These are phyloP conservation scores for Daldinia sp. DNA, from an alignment of 2,329 filamentous ascomycete species.

Conservation along the genomic window DNA sequence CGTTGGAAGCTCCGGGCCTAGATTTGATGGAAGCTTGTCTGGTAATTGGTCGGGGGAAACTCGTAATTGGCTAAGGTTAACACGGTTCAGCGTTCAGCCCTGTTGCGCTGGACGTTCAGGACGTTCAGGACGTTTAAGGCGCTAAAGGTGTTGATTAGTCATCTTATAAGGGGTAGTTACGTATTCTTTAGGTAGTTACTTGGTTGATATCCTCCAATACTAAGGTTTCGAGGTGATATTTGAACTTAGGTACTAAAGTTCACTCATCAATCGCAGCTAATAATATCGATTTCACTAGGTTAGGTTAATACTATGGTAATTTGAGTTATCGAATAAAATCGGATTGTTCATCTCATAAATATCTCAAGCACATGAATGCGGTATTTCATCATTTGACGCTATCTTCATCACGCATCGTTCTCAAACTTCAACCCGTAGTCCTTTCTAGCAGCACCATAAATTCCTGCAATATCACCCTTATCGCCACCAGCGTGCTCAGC, in stretches of 20 bases:
- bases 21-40: constrained; percentile 33
- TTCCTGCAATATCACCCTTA: constrained; percentile 79
- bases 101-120: constrained; percentile 1
- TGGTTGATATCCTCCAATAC: too few relatives aligned
- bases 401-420: constrained; percentile 55
- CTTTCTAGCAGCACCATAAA: constrained; percentile 82
- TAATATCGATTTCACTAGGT: not conserved
- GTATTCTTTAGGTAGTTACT: too few relatives aligned
- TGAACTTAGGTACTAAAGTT: not conserved
- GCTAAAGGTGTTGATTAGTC: constrained; percentile 33
- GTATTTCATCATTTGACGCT: not conserved
- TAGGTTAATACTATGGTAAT: not conserved
- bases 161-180: constrained; percentile 25
- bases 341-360: not conserved
- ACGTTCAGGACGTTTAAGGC: not conserved
- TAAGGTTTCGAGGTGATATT: not conserved
- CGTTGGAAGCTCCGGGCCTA: not conserved
- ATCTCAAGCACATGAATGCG: not conserved
- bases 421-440: constrained; percentile 79
- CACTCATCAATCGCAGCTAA: not conserved
- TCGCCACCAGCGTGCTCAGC: constrained; percentile 71
- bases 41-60: constrained; percentile 8
- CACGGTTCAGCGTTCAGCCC: not conserved
- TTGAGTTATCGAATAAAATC: not conserved
- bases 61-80: not conserved